phyloP scores from a whole-genome alignment of 2,329 filamentous ascomycete genomes.

The Botrytis hyacinthi region DNA sequence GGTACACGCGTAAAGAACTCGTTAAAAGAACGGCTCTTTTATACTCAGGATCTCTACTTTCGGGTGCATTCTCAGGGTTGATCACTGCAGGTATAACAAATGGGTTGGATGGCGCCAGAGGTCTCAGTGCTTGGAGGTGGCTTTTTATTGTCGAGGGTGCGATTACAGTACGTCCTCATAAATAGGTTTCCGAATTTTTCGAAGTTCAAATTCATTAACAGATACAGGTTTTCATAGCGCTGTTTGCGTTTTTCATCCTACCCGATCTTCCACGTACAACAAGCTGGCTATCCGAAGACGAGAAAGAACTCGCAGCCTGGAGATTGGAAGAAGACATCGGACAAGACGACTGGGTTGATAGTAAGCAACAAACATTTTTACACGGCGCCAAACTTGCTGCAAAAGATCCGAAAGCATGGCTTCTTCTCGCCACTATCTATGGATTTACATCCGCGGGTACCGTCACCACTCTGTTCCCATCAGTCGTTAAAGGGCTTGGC shows the following conservation, averaged over 20 bases:
- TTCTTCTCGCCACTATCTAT: slow-evolving; percentile 15
- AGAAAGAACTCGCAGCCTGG: slow-evolving; percentile 43
- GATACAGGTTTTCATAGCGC: slow-evolving; percentile 6
- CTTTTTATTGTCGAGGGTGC: slow-evolving; percentile 48
- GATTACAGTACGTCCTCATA: slow-evolving; percentile 40
- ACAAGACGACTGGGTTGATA: slow-evolving; percentile 22
- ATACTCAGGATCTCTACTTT: slow-evolving; percentile 46
- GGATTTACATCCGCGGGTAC: slow-evolving; percentile 24
- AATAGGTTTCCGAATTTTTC: too few relatives aligned
- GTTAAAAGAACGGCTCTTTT: slow-evolving; percentile 47
- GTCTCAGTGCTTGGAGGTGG: slow-evolving; percentile 53
- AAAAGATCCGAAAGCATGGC: slow-evolving; percentile 19
- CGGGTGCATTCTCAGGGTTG: slow-evolving; percentile 50
- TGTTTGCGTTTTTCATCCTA: slow-evolving; percentile 39
- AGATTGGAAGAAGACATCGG: slow-evolving; percentile 22
- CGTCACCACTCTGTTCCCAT: slow-evolving; percentile 37
- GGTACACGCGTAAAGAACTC: slow-evolving; percentile 47
- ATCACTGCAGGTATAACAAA: slow-evolving; percentile 49
- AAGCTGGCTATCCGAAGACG: slow-evolving; percentile 49
- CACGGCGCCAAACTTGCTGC: slow-evolving; percentile 14
- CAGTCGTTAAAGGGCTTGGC: slow-evolving; percentile 12
- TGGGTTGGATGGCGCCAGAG: slow-evolving; percentile 47
- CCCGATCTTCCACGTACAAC: slow-evolving; percentile 56
- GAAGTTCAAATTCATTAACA: not conserved
- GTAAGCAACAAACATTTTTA: slow-evolving; percentile 16